These are phyloP conservation scores for Agaricus sinodeliciosus DNA, from an alignment of 768 basidiomycete species.

Conservation along the genomic window DNA sequence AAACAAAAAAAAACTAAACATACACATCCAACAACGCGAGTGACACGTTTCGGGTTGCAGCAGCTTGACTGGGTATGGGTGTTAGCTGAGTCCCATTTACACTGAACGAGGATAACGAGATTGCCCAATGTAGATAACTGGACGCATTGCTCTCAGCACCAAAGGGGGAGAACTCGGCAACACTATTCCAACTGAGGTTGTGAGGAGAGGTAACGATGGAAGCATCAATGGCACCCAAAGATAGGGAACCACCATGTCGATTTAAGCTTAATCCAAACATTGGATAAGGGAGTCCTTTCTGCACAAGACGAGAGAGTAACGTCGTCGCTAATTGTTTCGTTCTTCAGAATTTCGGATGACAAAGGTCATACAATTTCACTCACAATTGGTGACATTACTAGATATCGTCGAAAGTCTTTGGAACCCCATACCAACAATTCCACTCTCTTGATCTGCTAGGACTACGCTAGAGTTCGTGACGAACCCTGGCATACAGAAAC, in stretches of 20 bases:
- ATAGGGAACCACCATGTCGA: conserved; percentile 54
- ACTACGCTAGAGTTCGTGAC: conserved; percentile 57
- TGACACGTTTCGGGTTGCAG: conserved; percentile 44
- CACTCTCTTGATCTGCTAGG: conserved; percentile 58
- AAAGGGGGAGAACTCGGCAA: conserved; percentile 68
- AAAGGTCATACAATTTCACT: conserved; percentile 12
- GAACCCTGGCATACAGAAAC: conserved; percentile 35
- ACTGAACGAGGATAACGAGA: conserved; percentile 48
- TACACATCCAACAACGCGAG: conserved; percentile 73
- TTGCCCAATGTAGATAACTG: conserved; percentile 73
- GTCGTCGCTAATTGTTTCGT: conserved; percentile 46
- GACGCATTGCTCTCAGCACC: conserved; percentile 49
- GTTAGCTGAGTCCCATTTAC: conserved; percentile 50
- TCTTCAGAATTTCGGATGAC: neutral
- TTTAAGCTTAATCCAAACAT: conserved; percentile 69
- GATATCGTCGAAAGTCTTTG: conserved; percentile 62
- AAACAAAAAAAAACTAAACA: conserved; percentile 20
- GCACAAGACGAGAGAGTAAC: conserved; percentile 57
- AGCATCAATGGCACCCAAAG: conserved; percentile 71
- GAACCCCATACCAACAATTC: conserved; percentile 73
- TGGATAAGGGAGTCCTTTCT: conserved; percentile 64
- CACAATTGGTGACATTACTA: conserved; percentile 40
- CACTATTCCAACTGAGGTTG: conserved; percentile 65
- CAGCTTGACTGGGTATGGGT: conserved; percentile 61
- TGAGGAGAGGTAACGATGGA: conserved; percentile 57